Evolutionary conservation across 257 asterid genomes (phyloP).

Genomic region (Ilex aquifolium): DNA sequence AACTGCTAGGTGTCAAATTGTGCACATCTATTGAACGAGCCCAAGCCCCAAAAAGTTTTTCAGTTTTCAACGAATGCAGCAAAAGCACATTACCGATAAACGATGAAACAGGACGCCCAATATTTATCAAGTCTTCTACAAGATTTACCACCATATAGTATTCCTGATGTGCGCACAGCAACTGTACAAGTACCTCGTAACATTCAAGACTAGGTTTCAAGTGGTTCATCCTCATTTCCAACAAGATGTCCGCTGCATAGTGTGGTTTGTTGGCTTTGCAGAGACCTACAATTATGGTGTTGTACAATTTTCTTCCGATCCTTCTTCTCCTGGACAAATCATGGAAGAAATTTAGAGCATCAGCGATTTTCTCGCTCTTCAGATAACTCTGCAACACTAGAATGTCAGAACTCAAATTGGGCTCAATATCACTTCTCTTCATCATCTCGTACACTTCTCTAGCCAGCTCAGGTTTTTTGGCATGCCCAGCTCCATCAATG

Average conservation of each 20-base stretch:
- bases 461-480: conserved; percentile 58
- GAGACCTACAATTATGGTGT: conserved; percentile 55
- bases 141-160: conserved; percentile 44
- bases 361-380: conserved; percentile 27
- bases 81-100: conserved; percentile 75
- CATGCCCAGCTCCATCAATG: conserved; percentile 85
- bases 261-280: conserved; percentile 39
- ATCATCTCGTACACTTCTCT: conserved; percentile 49
- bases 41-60: conserved; percentile 41
- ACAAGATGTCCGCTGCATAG: conserved; percentile 41
- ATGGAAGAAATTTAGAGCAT: conserved; percentile 43
- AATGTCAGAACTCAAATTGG: conserved; percentile 33
- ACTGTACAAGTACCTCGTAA: conserved; percentile 72
- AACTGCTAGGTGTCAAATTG: conserved; percentile 32
- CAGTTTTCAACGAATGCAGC: conserved; percentile 48
- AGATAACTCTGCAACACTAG: conserved; percentile 53
- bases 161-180: conserved; percentile 33
- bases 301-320: conserved; percentile 34
- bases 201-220: conserved; percentile 54
- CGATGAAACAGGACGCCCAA: conserved; percentile 59
- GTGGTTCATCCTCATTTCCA: conserved; percentile 34
- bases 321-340: conserved; percentile 28
- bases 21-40: conserved; percentile 20
- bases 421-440: conserved; percentile 32
- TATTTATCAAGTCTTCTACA: conserved; percentile 49